These are phyloP conservation scores for Claviceps humidiphila DNA, from an alignment of 2,329 filamentous ascomycete species.

Conservation along the genomic window DNA sequence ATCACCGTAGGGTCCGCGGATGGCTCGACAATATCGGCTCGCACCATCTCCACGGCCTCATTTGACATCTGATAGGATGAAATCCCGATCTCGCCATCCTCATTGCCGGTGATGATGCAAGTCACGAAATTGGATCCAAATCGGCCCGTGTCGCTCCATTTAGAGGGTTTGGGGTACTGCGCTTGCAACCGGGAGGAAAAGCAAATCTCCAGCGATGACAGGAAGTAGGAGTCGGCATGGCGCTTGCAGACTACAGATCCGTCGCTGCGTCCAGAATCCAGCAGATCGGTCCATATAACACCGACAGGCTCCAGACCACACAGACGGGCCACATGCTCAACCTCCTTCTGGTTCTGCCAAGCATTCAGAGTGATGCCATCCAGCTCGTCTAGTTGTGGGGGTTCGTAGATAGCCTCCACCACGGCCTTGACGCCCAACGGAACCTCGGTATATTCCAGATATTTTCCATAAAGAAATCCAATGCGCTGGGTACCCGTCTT, in stretches of 20 bases:
- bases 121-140: constrained; percentile 98
- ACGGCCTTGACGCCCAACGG: constrained; percentile 90
- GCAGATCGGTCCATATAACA: constrained; percentile 86
- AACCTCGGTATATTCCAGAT: constrained; percentile 82
- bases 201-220: constrained; percentile 82
- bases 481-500: constrained; percentile 71
- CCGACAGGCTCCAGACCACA: constrained; percentile 84
- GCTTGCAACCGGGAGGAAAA: constrained; percentile 84
- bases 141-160: constrained; percentile 89
- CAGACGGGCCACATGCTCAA: constrained; percentile 66
- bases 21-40: constrained; percentile 86
- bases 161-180: constrained; percentile 75
- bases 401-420: constrained; percentile 94
- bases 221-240: constrained; percentile 87
- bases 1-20: constrained; percentile 87
- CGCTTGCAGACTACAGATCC: constrained; percentile 88
- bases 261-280: constrained; percentile 68
- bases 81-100: constrained; percentile 75
- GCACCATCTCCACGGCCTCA: constrained; percentile 91
- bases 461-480: constrained; percentile 83
- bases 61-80: constrained; percentile 92
- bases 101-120: constrained; percentile 88
- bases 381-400: constrained; percentile 75
- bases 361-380: constrained; percentile 77
- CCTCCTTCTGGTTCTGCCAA: constrained; percentile 72